Evolutionary conservation across 2,329 filamentous ascomycete species (phyloP), one percentile per base, ranked within the genome.

Genomic region (Myriosclerotinia duriaeana): DNA sequence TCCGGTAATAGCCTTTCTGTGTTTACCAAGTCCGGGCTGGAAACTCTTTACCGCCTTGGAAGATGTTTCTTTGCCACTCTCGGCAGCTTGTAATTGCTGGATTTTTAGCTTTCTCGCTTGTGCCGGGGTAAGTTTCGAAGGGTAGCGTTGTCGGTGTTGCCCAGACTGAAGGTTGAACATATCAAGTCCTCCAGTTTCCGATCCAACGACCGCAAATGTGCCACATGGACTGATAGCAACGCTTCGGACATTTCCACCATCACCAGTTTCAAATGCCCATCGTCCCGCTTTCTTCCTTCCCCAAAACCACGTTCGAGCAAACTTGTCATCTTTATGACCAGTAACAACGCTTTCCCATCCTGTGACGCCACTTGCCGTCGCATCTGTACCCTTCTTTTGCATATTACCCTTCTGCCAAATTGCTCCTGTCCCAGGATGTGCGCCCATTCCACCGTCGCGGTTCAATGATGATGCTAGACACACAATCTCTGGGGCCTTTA

Each of bases 81-180:
- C 72, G 17, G 70, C 70, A 20, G 67, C 74, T 44, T 81, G 77
- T 70, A 84, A 78, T 74, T 88, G 86, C 72, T 87, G 85, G 71
- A 89, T 79, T 75, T 89, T 91, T 59, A 93, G 77, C 75, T 91
- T 89, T 71, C 90, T 88, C 2, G 91, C 90, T 78, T 96, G 92
- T 0, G 87, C 86, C 1, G 90, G 89, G 0, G 90, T 93, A 55
- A 96, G 78, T 54, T 85, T 86, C 11, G 92, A 88, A 0, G 95
- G 95, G 77, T 96, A 99, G 22, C 90, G 87, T 74, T 96, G 92
- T 67, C 94, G 88, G 77, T 96, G 92, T 26, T 89, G 82, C 54
- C 95, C 95, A 54, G 95, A 98, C 77, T 99, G 95, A 67, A 99
- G 81, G 76, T 99, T 99, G 84, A 91, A 98, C 89, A 96, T 94